Base-by-base conservation (phyloP, 805 yeast species). In the Babjeviella inositovora region DNA sequence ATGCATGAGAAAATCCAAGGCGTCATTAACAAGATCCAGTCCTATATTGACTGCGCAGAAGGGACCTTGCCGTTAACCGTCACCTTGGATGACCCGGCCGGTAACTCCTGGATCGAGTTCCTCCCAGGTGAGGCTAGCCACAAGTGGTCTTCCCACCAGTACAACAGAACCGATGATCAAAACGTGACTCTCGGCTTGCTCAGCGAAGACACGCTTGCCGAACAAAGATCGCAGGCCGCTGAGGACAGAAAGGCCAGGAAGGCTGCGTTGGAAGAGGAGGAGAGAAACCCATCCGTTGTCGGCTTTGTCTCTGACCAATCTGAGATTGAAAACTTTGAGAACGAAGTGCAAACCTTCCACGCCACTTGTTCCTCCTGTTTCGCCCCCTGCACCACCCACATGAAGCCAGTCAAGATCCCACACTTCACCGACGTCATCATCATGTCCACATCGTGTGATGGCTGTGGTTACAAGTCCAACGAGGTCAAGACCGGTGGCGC, bases 401-500 rank as follows among this genome's bases (percentile, higher is more conserved):
- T 90, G 99, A 90, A 90, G 55, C 68, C 84, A 18, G 94, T 90
- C 12, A 74, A 82, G 46, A 90, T 90, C 34, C 99, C 99, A 11
- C 97, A 90, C 52, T 90, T 90, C 65, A 85, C 87, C 53, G 97
- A 90, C 34, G 99, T 90, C 19, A 76, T 90, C 29, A 68, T 90
- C 38, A 90, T 90, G 98, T 76, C 92, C 23, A 90, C 98, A 1
- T 72, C 68, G 2, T 90, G 99, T 54, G 85, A 74, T 15, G 53
- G 67, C 32, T 90, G 99, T 53, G 98, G 97, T 17, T 90, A 79
- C 53, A 87, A 81, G 53, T 80, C 93, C 10, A 90, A 90, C 45
- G 99, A 90, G 50, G 98, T 90, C 33, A 90, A 87, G 54, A 90
- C 98, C 5, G 99, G 99, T 29, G 99, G 99, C 37, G 92, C 76